Evolutionary conservation across 371 early-diverging fungal genomes (phyloP), one percentile per base, ranked within the genome.

Genomic region (Apophysomyces ossiformis): DNA sequence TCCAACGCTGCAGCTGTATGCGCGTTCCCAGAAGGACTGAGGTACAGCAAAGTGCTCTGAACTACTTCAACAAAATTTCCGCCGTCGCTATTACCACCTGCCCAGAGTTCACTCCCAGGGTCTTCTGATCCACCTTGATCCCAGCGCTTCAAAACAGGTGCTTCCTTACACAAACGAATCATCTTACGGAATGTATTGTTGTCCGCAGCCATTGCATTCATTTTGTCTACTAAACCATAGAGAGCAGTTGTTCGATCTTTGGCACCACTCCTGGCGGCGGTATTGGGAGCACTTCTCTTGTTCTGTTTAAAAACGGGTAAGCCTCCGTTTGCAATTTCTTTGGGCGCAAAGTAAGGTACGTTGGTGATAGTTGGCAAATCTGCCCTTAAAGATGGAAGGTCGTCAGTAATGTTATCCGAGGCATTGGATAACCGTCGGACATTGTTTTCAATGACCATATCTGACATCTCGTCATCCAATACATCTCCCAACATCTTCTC

Each of bases 31-130:
- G 54, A 46, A 8, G 61, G 50, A 13, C 65, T 68, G 0, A 79
- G 61, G 35, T 70, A 71, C 7, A 63, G 26, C 4, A 78, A 18
- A 4, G 74, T 68, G 12, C 67, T 66, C 56, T 81, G 76, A 8
- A 81, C 66, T 0, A 70, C 39, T 32, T 83, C 81, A 1, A 77
- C 81, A 70, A 83, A 83, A 37, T 78, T 81, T 9, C 81, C 78
- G 4, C 79, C 84, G 61, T 83, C 77, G 1, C 69, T 65, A 0
- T 75, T 36, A 1, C 66, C 76, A 35, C 77, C 77, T 5, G 76
- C 76, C 84, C 84, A 83, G 7, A 79, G 63, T 9, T 79, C 84
- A 37, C 72, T 69, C 0, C 70, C 78, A 35, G 57, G 66, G 43
- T 79, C 84, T 38, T 76, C 72, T 16, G 64, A 58, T 1, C 79